Evolutionary conservation across 2,329 filamentous ascomycete species (phyloP).

Genomic region (Fusarium tupiense): DNA sequence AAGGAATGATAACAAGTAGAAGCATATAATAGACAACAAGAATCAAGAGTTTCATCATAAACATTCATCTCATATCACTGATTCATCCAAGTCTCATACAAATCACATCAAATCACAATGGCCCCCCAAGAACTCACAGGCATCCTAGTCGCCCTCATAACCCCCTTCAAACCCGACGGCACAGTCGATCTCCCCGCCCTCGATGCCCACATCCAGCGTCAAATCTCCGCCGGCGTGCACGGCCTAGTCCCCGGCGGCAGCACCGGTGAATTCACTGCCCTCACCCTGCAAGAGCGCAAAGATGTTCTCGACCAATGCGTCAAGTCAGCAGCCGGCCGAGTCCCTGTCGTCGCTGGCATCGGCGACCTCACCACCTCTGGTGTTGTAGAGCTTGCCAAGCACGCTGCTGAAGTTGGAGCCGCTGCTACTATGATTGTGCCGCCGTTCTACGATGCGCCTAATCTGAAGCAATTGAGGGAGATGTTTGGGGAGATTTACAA

Average conservation of each 20-base stretch:
- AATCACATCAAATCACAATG: slow-evolving; percentile 13
- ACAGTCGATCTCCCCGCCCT: slow-evolving; percentile 49
- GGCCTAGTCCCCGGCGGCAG: slow-evolving; percentile 61
- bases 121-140: slow-evolving; percentile 46
- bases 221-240: slow-evolving; percentile 57
- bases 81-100: background rate
- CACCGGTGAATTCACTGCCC: slow-evolving; percentile 58
- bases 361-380: slow-evolving; percentile 54
- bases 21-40: slow-evolving; percentile 21
- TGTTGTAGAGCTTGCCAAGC: slow-evolving; percentile 47
- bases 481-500: slow-evolving; percentile 54
- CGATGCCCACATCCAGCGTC: slow-evolving; percentile 55
- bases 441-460: slow-evolving; percentile 59
- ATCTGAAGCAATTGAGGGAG: slow-evolving; percentile 46
- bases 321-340: slow-evolving; percentile 51
- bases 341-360: slow-evolving; percentile 55
- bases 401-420: slow-evolving; percentile 47
- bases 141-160: slow-evolving; percentile 60
- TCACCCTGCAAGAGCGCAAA: slow-evolving; percentile 57
- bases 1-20: background rate
- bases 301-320: slow-evolving; percentile 50
- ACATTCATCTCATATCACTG: background rate
- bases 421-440: slow-evolving; percentile 59
- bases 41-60: background rate
- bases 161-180: slow-evolving; percentile 56